Evolutionary conservation across 2,329 filamentous ascomycete species (phyloP), one percentile per base, ranked within the genome.

Genomic region (Fusarium continuum): DNA sequence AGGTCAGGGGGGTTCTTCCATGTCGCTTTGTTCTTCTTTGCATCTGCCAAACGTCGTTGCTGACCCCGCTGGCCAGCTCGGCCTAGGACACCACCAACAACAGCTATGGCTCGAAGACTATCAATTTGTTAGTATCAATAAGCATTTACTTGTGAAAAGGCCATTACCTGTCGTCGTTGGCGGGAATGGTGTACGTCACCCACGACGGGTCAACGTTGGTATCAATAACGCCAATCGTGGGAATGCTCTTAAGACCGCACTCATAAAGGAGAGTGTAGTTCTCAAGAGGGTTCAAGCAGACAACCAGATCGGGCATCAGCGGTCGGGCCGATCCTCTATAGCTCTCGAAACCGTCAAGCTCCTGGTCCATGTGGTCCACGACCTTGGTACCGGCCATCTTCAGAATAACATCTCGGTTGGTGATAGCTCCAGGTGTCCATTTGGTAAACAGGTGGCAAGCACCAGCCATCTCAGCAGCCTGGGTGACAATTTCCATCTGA

Each of bases 171-270:
- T 99, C 95, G 74, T 99, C 95, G 76, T 99, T 99, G 45, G 92
- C 92, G 3, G 95, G 95, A 68, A 99, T 97, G 13, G 91, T 91
- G 74, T 99, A 99, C 5, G 95, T 98, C 45, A 98, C 93, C 87
- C 91, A 94, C 1, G 92, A 92, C 1, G 95, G 92, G 77, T 98
- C 91, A 3, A 88, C 89, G 76, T 99, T 91, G 1, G 95, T 98
- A 77, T 99, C 95, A 67, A 98, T 90, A 55, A 99, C 84, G 40
- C 94, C 95, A 71, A 99, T 95, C 0, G 95, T 98, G 1, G 95
- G 95, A 54, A 99, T 91, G 72, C 90, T 91, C 74, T 92, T 90
- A 55, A 93, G 75, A 1, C 90, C 91, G 75, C 95, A 98, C 81
- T 99, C 95, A 77, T 95, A 92, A 72, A 99, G 81, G 75, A 97